Base-by-base conservation (phyloP, 2,329 filamentous ascomycete genomes). In the Neonectria magnoliae region DNA sequence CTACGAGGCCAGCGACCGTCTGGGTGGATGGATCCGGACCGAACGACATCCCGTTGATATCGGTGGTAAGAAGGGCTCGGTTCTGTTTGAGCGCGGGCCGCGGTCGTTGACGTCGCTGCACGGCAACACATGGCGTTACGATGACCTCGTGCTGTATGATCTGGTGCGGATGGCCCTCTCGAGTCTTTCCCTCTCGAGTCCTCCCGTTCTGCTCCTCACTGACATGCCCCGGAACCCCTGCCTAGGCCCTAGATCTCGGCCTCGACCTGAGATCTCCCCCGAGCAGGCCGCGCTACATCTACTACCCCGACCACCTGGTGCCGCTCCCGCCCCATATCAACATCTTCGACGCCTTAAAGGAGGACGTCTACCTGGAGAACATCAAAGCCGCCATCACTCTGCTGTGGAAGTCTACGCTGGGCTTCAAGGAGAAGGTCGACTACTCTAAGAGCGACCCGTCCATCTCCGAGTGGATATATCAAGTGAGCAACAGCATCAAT, bases 21-120 rank as follows among this genome's bases (percentile, higher is more conserved):
- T 95, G 1, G 96, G 96, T 47, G 96, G 96, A 50, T 98, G 94
- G 94, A 83, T 98, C 44, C 82, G 89, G 67, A 93, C 91, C 2
- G 85, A 90, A 69, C 81, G 81, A 55, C 83, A 92, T 13, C 78
- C 87, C 1, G 86, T 91, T 14, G 76, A 80, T 10, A 80, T 84
- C 5, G 83, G 85, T 41, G 91, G 88, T 16, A 83, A 85, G 22
- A 79, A 84, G 53, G 81, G 79, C 14, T 77, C 75, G 3, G 86
- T 97, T 36, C 79, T 92, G 29, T 93, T 98, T 73, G 95, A 99
- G 81, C 87, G 88, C 70, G 96, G 95, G 0, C 93, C 96, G 22
- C 87, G 95, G 72, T 93, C 93, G 58, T 80, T 97, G 70, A 85
- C 91, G 62, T 81, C 87, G 79, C 68, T 83, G 76, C 68, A 76